Base-by-base conservation (phyloP, 805 yeast species). In the Debaryomyces castellii region DNA sequence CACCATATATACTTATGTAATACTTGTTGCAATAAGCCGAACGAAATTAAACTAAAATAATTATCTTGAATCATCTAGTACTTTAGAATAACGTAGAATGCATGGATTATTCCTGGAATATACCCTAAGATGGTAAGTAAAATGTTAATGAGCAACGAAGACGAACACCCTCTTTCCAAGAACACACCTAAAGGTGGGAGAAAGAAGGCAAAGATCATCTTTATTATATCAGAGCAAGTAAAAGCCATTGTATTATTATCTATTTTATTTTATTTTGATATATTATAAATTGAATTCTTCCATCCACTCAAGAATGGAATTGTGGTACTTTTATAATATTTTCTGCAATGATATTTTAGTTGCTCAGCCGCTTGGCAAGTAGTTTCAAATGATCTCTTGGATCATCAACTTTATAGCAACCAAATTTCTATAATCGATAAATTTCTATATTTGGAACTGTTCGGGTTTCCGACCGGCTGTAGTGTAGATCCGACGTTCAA, bases 41-140 rank as follows among this genome's bases (percentile, higher is more conserved):
- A 25, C 28, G 4, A 25, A 25, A 9, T 25, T 10, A 5, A 7
- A 25, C 11, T 10, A 7, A 9, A 10, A 25, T 25, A 30, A 30
- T 16, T 14, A 14, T 4, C 7, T 20, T 16, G 34, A 7, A 14
- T 30, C 11, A 9, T n/a, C 46, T 48, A 63, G 48, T 67, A 62
- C 54, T 53, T 63, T 45, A 67, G 52, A 35, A 81, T 79, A 39
- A 83, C 69, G 57, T 78, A 83, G 41, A 83, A 66, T 4, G 89
- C 83, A 55, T 84, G 89, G 12, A 84, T 59, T 42, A 83, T 75
- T 48, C 88, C 95, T 2, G 96, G 96, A 51, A 87, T 67, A 66
- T 82, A 87, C 34, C 91, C 94, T 47, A 88, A 73, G 51, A 82
- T 62, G 18, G 91, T 83, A 58, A 88, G 75, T 36, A 87, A 56